Base-by-base conservation (phyloP, 306 rosid genomes). In the Casuarina glauca region DNA sequence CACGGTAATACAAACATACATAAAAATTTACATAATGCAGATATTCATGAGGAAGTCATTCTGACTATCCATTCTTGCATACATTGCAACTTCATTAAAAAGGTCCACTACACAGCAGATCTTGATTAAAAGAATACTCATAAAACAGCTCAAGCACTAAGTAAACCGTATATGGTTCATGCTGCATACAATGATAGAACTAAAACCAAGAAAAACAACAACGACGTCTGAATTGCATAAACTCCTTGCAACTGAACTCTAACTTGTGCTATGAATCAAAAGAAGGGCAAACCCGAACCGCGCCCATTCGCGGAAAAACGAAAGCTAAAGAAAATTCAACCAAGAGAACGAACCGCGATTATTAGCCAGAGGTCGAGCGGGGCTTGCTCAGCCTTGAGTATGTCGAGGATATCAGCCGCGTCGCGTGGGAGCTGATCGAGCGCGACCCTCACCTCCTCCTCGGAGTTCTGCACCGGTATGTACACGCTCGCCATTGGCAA, bases 301-400 rank as follows among this genome's bases (percentile, higher is more conserved):
- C 69, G 38, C 53, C 43, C 38, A 74, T 36, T 43, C 6, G 20
- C 74, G 36, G 26, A 20, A 41, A 19, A 54, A 9, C 12, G 6
- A 4, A 17, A 66, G 15, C 36, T 5, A 45, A 8, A 70, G 11
- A 64, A 43, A 43, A 3, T 1, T 54, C 36, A 8, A 55, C 72
- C n/a, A 55, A 16, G 10, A 79, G 32, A 73, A 81, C 88, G 46
- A 74, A 96, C 98, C 89, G 97, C 98, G 71, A 93, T 96, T 12
- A 96, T 90, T 77, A 96, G 98, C 99, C 98, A 93, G 81, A 96
- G 97, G 89, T 96, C 98, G 62, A 93, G 97, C 69, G 98, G 94
- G 41, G 99, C 98, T 89, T 96, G 99, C 84, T 93, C 99, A 35
- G 99, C 99, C 80, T 93, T 93, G 66, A 93, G 98, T 49, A 96